Evolutionary conservation across 2,329 filamentous ascomycete species (phyloP), one percentile per base, ranked within the genome.

Genomic region (Chrysoporthe cubensis): DNA sequence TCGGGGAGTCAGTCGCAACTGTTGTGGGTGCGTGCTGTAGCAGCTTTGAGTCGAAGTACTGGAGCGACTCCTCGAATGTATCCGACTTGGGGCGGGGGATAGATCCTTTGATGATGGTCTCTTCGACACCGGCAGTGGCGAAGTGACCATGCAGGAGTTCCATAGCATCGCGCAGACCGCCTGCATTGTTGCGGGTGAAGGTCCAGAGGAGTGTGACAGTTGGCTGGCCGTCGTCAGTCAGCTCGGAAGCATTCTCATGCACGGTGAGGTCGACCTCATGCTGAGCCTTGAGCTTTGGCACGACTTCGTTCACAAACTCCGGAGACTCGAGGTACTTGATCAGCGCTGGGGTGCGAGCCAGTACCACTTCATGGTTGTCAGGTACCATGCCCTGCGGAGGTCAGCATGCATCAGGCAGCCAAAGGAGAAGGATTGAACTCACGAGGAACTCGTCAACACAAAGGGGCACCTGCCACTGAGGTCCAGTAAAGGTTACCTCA

Each of bases 71-170:
- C 78, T 99, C 96, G 72, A 99, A 99, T 0, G 96, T 97, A 78
- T 99, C 96, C 0, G 96, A 98, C 82, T 98, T 97, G 71, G 96
- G 96, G n/a, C 96, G 91, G 26, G 95, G 94, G 72, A 98, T 96
- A n/a, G 93, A 90, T 64, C 96, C 96, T 79, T 96, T 96, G 75
- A 98, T 90, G 54, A 94, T 90, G 67, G 87, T 92, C 11, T 90
- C 87, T 74, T 98, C 93, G n/a, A 97, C 88, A n/a, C 92, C 92
- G 59, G 94, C 91, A 57, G 92, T 91, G 40, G 96, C 92, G 70
- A 98, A 88, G 70, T 94, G 89, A 56, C 92, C 90, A 73, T 96
- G 91, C 73, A 99, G 84, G 77, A 96, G 97, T 74, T 99, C 96
- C 74, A 98, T 96, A 60, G 96, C 96, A 80, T 99, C 96, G 73